Conservation (phyloP, 2,329 filamentous ascomycete species). For the Iodosphaeria phyllophila region DNA sequence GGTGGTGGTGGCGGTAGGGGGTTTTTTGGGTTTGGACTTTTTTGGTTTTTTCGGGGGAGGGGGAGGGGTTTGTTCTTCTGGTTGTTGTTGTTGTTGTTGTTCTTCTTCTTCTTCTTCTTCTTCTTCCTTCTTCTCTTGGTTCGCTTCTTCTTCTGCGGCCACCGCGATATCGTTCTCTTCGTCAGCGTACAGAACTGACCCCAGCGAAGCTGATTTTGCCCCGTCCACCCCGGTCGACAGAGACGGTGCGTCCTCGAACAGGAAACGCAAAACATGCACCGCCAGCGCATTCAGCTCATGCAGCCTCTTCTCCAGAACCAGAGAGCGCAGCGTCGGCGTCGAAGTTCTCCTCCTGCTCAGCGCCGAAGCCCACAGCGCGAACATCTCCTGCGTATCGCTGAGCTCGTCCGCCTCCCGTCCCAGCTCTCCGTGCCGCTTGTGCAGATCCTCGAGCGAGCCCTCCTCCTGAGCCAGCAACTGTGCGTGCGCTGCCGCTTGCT, state of each 20-base stretch:
- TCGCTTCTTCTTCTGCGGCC: too few species aligned
- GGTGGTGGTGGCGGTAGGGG: neutral
- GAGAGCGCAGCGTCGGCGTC: constrained; percentile 8
- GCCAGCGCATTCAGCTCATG: constrained; percentile 12
- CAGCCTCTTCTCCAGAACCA: constrained; percentile 10
- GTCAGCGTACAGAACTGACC: too few species aligned
- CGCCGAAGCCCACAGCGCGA: constrained; percentile 11
- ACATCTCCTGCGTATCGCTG: constrained; percentile 5
- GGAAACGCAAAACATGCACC: constrained; percentile 9
- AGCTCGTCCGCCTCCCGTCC: neutral
- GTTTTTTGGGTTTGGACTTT: too few species aligned
- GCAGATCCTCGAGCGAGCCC: neutral
- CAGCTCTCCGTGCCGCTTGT: neutral
- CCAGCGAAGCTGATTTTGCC: too few species aligned
- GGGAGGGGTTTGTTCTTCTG: too few species aligned
- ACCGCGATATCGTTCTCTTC: too few species aligned
- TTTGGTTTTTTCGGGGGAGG: neutral
- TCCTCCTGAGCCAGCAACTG: neutral
- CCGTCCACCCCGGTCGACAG: too few species aligned
- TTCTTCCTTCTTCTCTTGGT: neutral
- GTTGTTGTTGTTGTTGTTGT: too few species aligned
- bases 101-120: too few species aligned
- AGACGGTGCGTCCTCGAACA: constrained; percentile 13
- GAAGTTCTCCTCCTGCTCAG: constrained; percentile 6
- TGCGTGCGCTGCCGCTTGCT: neutral